Percentiles rank a stretch among this genome's conserved stretches.
Evolutionary conservation across 2,329 filamentous ascomycete species (phyloP).

Genomic region (Dactylellina drechsleri): DNA sequence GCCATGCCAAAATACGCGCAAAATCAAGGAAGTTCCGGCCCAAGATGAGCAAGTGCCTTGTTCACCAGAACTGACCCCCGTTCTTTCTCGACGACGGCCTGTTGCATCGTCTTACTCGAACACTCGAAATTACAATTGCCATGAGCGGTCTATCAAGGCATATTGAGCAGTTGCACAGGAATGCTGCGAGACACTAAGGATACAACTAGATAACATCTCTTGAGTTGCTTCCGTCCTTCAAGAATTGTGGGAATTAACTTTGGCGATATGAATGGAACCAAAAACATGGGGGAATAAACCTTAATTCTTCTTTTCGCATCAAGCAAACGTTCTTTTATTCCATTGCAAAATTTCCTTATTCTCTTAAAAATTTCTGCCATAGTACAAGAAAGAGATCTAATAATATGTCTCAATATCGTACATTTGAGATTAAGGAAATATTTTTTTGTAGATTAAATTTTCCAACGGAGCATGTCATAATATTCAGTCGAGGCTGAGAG

Average conservation of each 20-base stretch:
- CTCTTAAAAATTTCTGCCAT: neutral
- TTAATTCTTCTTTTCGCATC: neutral
- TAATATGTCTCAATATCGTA: conserved; percentile 9
- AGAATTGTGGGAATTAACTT: conserved; percentile 2
- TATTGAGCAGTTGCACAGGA: conserved; percentile 7
- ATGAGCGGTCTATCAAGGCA: neutral
- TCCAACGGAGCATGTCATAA: neutral
- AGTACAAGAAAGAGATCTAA: neutral
- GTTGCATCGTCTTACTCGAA: neutral
- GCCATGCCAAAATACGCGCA: conserved; percentile 43
- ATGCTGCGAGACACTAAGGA: conserved; percentile 7
- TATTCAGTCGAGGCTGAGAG: conserved; percentile 3
- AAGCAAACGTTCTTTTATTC: neutral
- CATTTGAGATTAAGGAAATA: neutral
- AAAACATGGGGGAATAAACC: conserved; percentile 6
- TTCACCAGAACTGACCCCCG: neutral
- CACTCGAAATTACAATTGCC: conserved; percentile 3
- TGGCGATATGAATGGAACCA: neutral
- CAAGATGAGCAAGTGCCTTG: neutral
- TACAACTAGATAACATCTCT: neutral
- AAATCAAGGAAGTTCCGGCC: conserved; percentile 20
- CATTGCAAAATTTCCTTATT: neutral
- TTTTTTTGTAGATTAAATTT: conserved; percentile 15
- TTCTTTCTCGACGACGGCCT: neutral
- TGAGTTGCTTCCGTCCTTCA: conserved; percentile 2